Conservation (phyloP, 2,329 filamentous ascomycete species). For the Aspergillus terreus region DNA sequence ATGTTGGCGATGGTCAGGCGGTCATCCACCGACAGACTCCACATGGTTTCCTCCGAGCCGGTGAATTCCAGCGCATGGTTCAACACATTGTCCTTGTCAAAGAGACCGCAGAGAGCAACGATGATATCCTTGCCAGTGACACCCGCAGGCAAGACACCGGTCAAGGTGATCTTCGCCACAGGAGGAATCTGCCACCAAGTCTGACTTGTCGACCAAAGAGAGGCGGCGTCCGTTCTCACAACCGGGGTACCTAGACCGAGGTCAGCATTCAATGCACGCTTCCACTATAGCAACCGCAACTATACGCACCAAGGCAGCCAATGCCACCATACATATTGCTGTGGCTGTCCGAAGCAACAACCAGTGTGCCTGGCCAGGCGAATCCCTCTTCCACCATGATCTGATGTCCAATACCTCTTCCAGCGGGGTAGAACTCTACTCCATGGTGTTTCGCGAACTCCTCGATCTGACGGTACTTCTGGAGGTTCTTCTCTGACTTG, state of each 20-base stretch:
- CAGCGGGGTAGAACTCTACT: conserved; percentile 72
- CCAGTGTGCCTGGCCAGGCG: conserved; percentile 80
- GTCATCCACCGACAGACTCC: conserved; percentile 67
- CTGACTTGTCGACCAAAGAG: conserved; percentile 75
- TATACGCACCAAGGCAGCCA: conserved; percentile 50
- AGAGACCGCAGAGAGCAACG: conserved; percentile 78
- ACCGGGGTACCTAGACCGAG: conserved; percentile 62
- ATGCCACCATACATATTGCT: conserved; percentile 81
- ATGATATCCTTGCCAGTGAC: conserved; percentile 95
- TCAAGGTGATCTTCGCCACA: conserved; percentile 74
- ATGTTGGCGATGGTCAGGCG: conserved; percentile 70
- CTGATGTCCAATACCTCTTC: conserved; percentile 83
- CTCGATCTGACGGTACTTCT: conserved; percentile 79
- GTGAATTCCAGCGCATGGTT: conserved; percentile 90
- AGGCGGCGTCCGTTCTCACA: conserved; percentile 82
- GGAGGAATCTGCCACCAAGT: conserved; percentile 92
- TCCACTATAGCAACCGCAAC: no score
- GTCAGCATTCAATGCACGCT: no score
- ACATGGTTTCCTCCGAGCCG: conserved; percentile 73
- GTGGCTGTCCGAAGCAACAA: conserved; percentile 69
- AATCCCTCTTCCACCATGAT: conserved; percentile 70
- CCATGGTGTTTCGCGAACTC: conserved; percentile 76
- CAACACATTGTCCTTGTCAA: conserved; percentile 81
- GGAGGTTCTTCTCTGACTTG: conserved; percentile 69
- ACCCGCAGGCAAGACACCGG: conserved; percentile 68